A percentile compares a stretch with the other conserved stretches of the same genome.
These are phyloP conservation scores for Chaetomiaceae sp. DNA, from an alignment of 2,329 filamentous ascomycete genomes.

Conservation along the genomic window DNA sequence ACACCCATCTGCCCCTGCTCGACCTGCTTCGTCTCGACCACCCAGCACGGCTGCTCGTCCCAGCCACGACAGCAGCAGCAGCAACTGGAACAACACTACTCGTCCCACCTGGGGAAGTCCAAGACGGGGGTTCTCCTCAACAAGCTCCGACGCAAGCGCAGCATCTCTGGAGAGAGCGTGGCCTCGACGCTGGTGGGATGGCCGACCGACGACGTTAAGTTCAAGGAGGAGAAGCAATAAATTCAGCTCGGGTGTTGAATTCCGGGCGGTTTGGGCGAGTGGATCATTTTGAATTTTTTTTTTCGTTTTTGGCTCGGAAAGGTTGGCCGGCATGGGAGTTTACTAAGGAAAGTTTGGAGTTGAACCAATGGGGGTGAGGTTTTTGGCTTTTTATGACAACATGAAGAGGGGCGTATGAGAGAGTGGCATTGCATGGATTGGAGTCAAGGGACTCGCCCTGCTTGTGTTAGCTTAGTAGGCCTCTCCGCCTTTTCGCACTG, in stretches of 20 bases:
- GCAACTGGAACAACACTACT: neutral
- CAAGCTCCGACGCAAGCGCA: slow-evolving; percentile 5
- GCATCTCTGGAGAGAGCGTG: slow-evolving; percentile 7
- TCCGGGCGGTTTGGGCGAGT: no score
- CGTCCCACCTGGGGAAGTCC: neutral
- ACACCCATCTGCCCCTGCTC: slow-evolving; percentile 20
- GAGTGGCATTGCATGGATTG: no score
- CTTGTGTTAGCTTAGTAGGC: no score
- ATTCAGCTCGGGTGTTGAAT: no score
- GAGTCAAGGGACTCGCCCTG: no score
- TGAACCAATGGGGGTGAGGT: no score
- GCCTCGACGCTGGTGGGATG: slow-evolving; percentile 14
- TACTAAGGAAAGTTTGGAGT: no score
- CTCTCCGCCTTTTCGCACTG: no score
- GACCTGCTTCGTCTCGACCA: slow-evolving; percentile 15
- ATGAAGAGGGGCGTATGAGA: no score
- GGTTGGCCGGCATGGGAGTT: no score
- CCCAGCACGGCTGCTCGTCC: neutral
- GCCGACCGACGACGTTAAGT: neutral
- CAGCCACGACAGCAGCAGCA: neutral
- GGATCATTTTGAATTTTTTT: neutral
- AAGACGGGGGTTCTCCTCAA: neutral
- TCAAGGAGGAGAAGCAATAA: neutral
- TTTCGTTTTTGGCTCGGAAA: no score
- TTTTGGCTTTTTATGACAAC: neutral